Evolutionary conservation across 2,329 filamentous ascomycete species (phyloP), one percentile per base, ranked within the genome.

Genomic region (Chalaropsis thielavioides): DNA sequence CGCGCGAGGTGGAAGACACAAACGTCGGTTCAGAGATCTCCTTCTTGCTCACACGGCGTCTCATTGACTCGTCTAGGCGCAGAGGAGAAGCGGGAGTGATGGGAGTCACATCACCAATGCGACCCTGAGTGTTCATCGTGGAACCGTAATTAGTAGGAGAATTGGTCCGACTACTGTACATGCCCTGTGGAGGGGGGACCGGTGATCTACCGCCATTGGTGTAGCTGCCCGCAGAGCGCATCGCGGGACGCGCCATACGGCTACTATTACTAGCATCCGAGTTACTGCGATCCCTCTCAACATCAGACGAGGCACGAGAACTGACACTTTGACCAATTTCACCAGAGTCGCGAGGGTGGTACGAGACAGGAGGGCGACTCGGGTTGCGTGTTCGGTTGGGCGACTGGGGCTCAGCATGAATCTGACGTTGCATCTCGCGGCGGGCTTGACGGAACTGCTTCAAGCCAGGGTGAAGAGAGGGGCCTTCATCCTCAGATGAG

Each of bases 381-480:
- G 74, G 74, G 41, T 83, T 80, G 22, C 76, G 73, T 24, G 77
- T 78, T 19, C 77, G 76, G 17, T 77, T 75, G 60, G 79, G 73
- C 2, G 74, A 72, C 67, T 84, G 81, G 1, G 78, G 68, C 68
- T 84, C 82, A 71, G 79, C 83, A 17, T 63, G 54, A 54, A 66
- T 61, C 22, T 81, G 77, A 67, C 75, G 79, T 68, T 83, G 81
- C 17, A 84, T 73, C 64, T 84, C 81, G 13, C 81, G 77, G 11
- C 80, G 77, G 0, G 81, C 82, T 69, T 84, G 81, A 35, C 81
- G 76, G 69, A 84, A 85, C 1, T 81, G 80, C 63, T 77, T 79
- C 22, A 84, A 73, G 0, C 82, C 82, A 1, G 79, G 78, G 66
- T 82, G 78, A 7, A 77, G 68, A 35, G 72, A 73, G 10, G 61